Percentiles rank a stretch among this genome's conserved stretches.
These are phyloP conservation scores for Mycena sanguinolenta DNA, from an alignment of 768 basidiomycete genomes.

Conservation along the genomic window DNA sequence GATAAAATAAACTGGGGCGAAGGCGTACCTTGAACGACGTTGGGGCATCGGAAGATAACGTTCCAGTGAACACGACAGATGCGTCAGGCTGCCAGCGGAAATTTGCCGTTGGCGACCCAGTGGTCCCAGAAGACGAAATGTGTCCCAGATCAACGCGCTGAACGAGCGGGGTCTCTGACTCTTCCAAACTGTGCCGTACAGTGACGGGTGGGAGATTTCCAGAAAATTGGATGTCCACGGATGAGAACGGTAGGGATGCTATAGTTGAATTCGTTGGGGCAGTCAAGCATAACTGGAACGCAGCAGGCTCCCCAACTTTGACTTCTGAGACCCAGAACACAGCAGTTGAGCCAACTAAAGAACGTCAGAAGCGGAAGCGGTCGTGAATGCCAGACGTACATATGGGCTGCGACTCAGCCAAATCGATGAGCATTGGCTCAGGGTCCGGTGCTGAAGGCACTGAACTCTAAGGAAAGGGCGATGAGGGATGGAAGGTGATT, in stretches of 20 bases:
- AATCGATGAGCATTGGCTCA: slow-evolving; percentile 70
- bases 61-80: slow-evolving; percentile 72
- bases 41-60: slow-evolving; percentile 64
- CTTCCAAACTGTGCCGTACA: slow-evolving; percentile 57
- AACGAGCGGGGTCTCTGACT: slow-evolving; percentile 42
- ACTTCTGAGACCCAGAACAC: slow-evolving; percentile 81
- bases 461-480: slow-evolving; percentile 66
- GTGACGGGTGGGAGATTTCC: slow-evolving; percentile 59
- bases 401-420: slow-evolving; percentile 73
- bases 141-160: slow-evolving; percentile 63
- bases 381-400: slow-evolving; percentile 56
- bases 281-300: slow-evolving; percentile 81
- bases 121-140: slow-evolving; percentile 40
- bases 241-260: slow-evolving; percentile 70
- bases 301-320: slow-evolving; percentile 68
- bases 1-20: background rate
- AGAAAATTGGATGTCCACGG: slow-evolving; percentile 72
- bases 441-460: slow-evolving; percentile 69
- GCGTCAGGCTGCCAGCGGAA: slow-evolving; percentile 72
- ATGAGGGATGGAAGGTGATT: background rate
- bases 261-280: slow-evolving; percentile 65
- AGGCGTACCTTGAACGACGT: slow-evolving; percentile 66
- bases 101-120: slow-evolving; percentile 46
- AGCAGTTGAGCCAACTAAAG: slow-evolving; percentile 71
- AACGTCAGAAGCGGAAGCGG: slow-evolving; percentile 15